These are phyloP conservation scores for Geotrichum phurueaensis DNA, from an alignment of 1,139 yeast species.

Conservation along the genomic window DNA sequence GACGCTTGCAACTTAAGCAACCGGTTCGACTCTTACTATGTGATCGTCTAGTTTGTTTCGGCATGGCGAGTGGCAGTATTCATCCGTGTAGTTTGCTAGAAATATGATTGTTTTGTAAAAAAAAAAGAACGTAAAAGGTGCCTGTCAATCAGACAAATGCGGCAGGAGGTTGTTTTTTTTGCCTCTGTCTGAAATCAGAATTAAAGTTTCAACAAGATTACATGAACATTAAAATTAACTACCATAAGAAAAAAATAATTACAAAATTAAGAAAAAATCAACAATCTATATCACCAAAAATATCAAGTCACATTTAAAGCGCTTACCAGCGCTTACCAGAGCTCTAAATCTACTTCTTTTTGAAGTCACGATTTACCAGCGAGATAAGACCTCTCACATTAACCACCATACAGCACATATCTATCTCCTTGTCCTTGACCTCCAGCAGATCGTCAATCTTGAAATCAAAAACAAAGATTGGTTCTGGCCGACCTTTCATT, in stretches of 20 bases:
- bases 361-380: constrained; percentile 22
- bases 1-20: constrained; percentile 15
- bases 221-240: neutral
- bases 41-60: constrained; percentile 1
- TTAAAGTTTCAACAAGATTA: neutral
- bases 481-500: constrained; percentile 33
- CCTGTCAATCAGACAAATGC: neutral
- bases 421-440: constrained; percentile 32
- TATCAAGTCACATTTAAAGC: no score
- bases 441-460: constrained; percentile 37
- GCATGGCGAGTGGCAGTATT: neutral
- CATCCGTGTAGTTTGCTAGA: neutral
- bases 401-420: constrained; percentile 33
- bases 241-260: neutral
- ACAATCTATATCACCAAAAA: no score
- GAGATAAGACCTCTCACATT: constrained; percentile 25
- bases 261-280: neutral
- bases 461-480: constrained; percentile 32
- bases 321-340: neutral
- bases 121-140: neutral
- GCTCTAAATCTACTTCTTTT: constrained; percentile 11
- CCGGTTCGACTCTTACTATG: constrained; percentile 17
- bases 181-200: neutral
- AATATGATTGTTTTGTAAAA: no score
- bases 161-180: no score